Evolutionary conservation across 2,329 filamentous ascomycete species (phyloP).

Genomic region (Blastomyces silverae): DNA sequence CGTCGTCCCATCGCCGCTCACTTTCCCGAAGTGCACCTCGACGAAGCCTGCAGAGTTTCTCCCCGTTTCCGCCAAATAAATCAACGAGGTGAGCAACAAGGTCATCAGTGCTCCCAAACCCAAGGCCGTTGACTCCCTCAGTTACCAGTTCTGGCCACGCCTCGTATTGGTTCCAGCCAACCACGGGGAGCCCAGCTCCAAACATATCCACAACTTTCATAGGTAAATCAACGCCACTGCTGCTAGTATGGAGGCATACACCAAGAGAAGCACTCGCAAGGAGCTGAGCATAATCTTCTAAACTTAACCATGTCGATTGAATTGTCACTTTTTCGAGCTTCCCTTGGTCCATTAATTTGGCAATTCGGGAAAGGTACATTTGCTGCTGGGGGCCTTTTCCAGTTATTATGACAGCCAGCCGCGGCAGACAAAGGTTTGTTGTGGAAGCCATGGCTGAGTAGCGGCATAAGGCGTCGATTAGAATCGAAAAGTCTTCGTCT

Average conservation of each 20-base stretch:
- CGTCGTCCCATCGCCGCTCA: conserved; percentile 74
- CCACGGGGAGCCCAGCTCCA: conserved; percentile 82
- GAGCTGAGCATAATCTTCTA: conserved; percentile 74
- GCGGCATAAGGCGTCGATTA: conserved; percentile 71
- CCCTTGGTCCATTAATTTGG: conserved; percentile 52
- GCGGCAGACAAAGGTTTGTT: conserved; percentile 48
- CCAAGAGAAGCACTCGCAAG: conserved; percentile 83
- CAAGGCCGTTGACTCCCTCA: conserved; percentile 77
- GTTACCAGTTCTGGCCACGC: conserved; percentile 87
- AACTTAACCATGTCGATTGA: conserved; percentile 75
- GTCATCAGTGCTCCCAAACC: conserved; percentile 67
- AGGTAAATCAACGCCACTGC: conserved; percentile 87
- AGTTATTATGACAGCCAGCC: conserved; percentile 82
- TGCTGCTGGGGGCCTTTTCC: conserved; percentile 83
- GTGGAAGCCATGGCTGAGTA: conserved; percentile 56
- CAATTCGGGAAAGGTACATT: conserved; percentile 63
- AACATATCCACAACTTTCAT: conserved; percentile 99
- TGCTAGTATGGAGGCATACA: conserved; percentile 85
- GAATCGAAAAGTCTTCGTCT: conserved; percentile 86
- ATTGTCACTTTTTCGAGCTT: conserved; percentile 65
- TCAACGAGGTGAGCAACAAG: conserved; percentile 57
- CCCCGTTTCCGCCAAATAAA: conserved; percentile 53
- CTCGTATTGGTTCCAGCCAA: conserved; percentile 76
- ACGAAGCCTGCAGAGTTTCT: conserved; percentile 56
- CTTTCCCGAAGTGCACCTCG: conserved; percentile 69